Conservation (phyloP, 2,329 filamentous ascomycete species). For the Penicillium sp. region DNA sequence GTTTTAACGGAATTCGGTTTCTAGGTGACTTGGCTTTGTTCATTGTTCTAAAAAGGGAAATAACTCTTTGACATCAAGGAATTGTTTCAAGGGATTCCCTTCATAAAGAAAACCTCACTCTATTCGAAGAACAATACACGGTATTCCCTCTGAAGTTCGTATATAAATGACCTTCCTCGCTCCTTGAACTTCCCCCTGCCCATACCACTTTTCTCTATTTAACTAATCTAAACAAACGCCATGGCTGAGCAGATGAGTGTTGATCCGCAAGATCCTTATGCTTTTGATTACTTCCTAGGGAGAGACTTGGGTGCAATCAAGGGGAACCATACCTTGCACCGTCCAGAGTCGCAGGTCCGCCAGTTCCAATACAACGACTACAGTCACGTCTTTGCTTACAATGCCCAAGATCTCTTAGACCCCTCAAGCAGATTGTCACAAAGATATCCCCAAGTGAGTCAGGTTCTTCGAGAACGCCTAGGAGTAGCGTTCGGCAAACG, state of each 20-base stretch:
- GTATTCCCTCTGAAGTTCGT: background rate
- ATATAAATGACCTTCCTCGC: background rate
- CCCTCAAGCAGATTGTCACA: conserved; percentile 7
- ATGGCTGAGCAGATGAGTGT: background rate
- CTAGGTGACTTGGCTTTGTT: background rate
- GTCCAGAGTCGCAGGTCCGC: background rate
- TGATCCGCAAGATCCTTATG: background rate
- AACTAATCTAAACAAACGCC: background rate
- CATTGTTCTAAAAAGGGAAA: background rate
- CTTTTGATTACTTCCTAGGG: background rate
- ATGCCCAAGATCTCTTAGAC: conserved; percentile 4
- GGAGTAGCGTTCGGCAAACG: conserved; percentile 4
- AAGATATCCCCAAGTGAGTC: conserved; percentile 10
- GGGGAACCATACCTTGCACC: background rate
- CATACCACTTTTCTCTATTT: background rate
- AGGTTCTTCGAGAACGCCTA: conserved; percentile 6
- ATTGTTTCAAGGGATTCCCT: background rate
- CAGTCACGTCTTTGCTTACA: background rate
- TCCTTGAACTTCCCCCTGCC: background rate
- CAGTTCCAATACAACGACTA: background rate
- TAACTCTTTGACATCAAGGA: background rate
- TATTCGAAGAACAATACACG: background rate
- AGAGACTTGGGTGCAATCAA: background rate
- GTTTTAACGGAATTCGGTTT: background rate
- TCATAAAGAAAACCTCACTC: background rate